Conservation (phyloP, 2,329 filamentous ascomycete species). For the Gyromitra esculenta region DNA sequence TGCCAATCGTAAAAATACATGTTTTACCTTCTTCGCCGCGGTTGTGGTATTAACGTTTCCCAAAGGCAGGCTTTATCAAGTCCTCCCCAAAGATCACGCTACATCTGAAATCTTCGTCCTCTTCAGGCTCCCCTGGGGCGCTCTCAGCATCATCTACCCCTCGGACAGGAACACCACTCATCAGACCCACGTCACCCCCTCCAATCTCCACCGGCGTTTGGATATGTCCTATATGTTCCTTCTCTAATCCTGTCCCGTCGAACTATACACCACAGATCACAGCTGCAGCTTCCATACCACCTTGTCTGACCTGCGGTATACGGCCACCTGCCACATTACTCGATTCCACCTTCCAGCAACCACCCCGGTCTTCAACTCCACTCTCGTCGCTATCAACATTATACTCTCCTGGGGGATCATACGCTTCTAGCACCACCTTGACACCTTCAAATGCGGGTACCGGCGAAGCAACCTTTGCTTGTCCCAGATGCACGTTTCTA, state of each 20-base stretch:
- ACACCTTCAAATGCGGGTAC: background rate
- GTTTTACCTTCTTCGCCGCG: background rate
- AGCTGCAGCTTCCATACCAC: constrained; percentile 76
- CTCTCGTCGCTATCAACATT: constrained; percentile 39
- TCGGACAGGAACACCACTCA: constrained; percentile 59
- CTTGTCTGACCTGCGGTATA: constrained; percentile 92
- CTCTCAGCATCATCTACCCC: constrained; percentile 58
- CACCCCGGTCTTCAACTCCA: constrained; percentile 43
- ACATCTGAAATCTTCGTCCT: constrained; percentile 74
- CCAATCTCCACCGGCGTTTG: constrained; percentile 66
- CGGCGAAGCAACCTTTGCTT: constrained; percentile 61
- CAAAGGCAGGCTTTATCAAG: constrained; percentile 86
- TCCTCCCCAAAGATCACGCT: constrained; percentile 94
- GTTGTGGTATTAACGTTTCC: constrained; percentile 34
- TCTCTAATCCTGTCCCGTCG: constrained; percentile 83
- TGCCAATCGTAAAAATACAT: constrained; percentile 19
- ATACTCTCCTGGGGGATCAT: background rate
- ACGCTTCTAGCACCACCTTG: background rate
- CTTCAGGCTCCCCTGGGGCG: constrained; percentile 62
- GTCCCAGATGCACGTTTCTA: constrained; percentile 89
- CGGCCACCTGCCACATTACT: constrained; percentile 69
- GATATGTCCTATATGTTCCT: constrained; percentile 86
- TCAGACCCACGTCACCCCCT: constrained; percentile 63
- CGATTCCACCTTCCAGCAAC: constrained; percentile 55
- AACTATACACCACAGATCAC: constrained; percentile 87